phyloP scores from a whole-genome alignment of 768 basidiomycete species.

The Podaxis pistillaris region DNA sequence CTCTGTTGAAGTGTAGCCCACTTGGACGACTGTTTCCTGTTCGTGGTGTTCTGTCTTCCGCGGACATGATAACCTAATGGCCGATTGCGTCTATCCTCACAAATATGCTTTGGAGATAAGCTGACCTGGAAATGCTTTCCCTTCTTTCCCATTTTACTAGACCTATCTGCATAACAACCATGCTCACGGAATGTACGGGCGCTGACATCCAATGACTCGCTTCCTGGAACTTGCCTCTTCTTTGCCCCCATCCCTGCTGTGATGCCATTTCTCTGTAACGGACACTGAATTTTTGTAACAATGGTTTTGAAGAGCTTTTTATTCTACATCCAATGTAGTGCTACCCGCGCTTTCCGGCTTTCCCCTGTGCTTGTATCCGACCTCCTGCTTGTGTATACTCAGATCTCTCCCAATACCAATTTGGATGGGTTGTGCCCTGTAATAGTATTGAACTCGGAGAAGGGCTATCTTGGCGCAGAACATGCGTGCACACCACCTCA shows the following conservation, averaged over 20 bases:
- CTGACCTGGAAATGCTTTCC: not conserved
- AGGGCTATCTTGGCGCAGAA: too few relatives aligned
- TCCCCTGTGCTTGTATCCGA: not conserved
- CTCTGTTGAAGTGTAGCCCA: not conserved
- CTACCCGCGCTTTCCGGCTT: not conserved
- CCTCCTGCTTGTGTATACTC: not conserved
- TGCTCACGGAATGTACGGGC: not conserved
- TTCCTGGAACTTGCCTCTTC: not conserved
- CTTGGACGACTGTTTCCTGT: not conserved
- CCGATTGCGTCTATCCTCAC: not conserved
- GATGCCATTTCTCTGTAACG: not conserved
- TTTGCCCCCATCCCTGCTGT: not conserved
- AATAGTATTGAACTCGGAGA: not conserved
- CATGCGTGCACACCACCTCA: too few relatives aligned
- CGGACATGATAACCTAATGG: not conserved
- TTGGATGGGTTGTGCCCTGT: not conserved
- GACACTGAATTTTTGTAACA: not conserved
- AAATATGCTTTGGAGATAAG: not conserved
- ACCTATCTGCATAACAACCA: not conserved
- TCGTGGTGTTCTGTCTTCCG: not conserved
- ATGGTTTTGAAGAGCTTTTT: not conserved
- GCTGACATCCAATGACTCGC: not conserved
- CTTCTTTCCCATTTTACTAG: not conserved
- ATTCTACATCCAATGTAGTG: slow-evolving; percentile 5
- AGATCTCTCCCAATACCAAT: not conserved